Evolutionary conservation across 75 land plant genomes (phyloP).

Genomic region (Cupressus sempervirens): DNA sequence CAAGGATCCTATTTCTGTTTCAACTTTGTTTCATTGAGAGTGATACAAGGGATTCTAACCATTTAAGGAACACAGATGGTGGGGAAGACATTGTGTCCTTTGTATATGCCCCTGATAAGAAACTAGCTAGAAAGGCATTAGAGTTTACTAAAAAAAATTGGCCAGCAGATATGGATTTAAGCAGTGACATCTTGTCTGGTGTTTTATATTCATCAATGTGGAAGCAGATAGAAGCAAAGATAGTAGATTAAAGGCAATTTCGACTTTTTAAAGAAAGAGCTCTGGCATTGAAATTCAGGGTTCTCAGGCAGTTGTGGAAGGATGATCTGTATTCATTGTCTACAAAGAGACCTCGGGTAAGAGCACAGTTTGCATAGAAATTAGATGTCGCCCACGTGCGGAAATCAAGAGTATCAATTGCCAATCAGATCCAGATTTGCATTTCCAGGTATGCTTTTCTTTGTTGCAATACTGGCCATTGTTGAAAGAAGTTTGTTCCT

Average conservation of each 20-base stretch:
- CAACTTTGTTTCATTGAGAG: conserved; percentile 4
- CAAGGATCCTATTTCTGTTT: neutral
- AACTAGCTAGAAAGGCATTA: conserved; percentile 22
- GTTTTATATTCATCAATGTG: conserved; percentile 10
- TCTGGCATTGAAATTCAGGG: conserved; percentile 55
- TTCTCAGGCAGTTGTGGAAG: conserved; percentile 55
- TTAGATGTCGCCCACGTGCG: conserved; percentile 13
- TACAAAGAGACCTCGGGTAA: conserved; percentile 26
- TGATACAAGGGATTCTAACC: neutral
- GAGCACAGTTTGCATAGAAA: conserved; percentile 37
- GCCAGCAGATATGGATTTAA: neutral
- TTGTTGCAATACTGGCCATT: neutral
- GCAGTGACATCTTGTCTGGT: neutral
- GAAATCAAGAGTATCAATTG: conserved; percentile 35
- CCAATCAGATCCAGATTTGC: conserved; percentile 33
- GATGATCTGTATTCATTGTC: conserved; percentile 45
- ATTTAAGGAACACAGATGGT: neutral
- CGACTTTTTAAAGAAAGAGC: conserved; percentile 55
- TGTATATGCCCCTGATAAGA: conserved; percentile 36
- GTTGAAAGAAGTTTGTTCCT: neutral
- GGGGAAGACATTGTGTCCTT: neutral
- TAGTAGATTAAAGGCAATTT: conserved; percentile 32
- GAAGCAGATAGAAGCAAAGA: conserved; percentile 27
- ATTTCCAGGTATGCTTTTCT: conserved; percentile 31
- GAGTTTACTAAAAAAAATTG: conserved; percentile 18